phyloP scores from a whole-genome alignment of 768 basidiomycete species.

The Psilocybe cyanescens region DNA sequence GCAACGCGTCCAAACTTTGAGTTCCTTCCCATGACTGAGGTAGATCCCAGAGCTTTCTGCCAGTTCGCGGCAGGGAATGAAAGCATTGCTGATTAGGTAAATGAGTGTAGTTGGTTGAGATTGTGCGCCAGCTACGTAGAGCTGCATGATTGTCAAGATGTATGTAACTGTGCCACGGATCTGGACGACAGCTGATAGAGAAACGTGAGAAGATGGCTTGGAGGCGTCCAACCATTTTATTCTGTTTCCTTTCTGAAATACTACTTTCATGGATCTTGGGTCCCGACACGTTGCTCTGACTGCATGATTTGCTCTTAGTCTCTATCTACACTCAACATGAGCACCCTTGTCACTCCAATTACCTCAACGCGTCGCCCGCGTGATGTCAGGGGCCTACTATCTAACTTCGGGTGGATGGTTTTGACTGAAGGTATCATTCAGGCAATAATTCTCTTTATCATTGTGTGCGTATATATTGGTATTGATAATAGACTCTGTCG shows the following conservation, averaged over 20 bases:
- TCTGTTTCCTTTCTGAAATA: not conserved
- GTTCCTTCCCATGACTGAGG: slow-evolving; percentile 12
- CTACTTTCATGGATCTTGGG: too few species aligned
- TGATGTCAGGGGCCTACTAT: not conserved
- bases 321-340: not conserved
- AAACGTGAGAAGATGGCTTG: slow-evolving; percentile 1
- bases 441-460: slow-evolving; percentile 25
- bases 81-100: slow-evolving; percentile 27
- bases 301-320: too few species aligned
- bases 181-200: not conserved
- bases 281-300: too few species aligned
- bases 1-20: slow-evolving; percentile 29
- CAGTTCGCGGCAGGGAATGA: slow-evolving; percentile 37
- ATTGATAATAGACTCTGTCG: not conserved
- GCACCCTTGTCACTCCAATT: not conserved
- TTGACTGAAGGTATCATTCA: slow-evolving; percentile 23
- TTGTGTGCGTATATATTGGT: slow-evolving; percentile 24
- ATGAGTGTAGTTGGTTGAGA: not conserved
- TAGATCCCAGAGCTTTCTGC: slow-evolving; percentile 24
- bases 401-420: slow-evolving; percentile 9
- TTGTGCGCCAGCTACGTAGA: slow-evolving; percentile 3
- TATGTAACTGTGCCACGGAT: not conserved
- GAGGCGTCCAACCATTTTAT: not conserved
- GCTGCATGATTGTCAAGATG: not conserved
- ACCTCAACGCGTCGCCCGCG: not conserved